A percentile compares a stretch with the other conserved stretches of the same genome.
Evolutionary conservation across 352 stramenopile species (phyloP).

Genomic region (Chrysophaeum taylorii): DNA sequence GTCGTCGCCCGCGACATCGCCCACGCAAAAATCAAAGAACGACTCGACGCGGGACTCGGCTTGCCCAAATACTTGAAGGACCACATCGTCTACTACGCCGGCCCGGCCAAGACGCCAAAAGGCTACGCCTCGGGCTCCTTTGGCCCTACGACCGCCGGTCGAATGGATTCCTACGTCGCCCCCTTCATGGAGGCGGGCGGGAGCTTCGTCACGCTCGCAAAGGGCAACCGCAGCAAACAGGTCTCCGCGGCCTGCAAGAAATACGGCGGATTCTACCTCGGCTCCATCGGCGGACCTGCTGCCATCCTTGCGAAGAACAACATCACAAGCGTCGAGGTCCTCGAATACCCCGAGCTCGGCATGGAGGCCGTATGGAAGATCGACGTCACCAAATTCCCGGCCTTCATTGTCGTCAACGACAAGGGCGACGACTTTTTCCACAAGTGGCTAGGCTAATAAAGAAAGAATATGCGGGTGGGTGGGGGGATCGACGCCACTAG

Average conservation of each 20-base stretch:
- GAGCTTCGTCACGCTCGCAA: slow-evolving; percentile 70
- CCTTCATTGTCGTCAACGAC: slow-evolving; percentile 76
- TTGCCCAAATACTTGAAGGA: slow-evolving; percentile 75
- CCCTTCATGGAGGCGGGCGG: slow-evolving; percentile 67
- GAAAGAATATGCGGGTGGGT: too few relatives aligned
- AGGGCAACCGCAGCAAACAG: slow-evolving; percentile 66
- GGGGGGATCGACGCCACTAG: too few relatives aligned
- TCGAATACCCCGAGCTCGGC: slow-evolving; percentile 74
- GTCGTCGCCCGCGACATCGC: slow-evolving; percentile 76
- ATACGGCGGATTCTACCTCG: slow-evolving; percentile 74
- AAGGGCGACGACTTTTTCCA: slow-evolving; percentile 76
- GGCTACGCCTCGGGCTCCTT: slow-evolving; percentile 71
- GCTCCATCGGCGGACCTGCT: slow-evolving; percentile 68
- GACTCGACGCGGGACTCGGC: slow-evolving; percentile 61
- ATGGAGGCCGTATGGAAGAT: slow-evolving; percentile 85
- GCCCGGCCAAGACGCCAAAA: slow-evolving; percentile 71
- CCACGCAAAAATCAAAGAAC: slow-evolving; percentile 71
- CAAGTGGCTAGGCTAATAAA: slow-evolving; percentile 55
- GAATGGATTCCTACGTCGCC: slow-evolving; percentile 76
- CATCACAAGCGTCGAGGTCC: slow-evolving; percentile 73
- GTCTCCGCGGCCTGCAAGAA: slow-evolving; percentile 76
- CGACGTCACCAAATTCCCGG: slow-evolving; percentile 73
- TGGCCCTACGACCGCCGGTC: slow-evolving; percentile 67
- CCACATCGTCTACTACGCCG: slow-evolving; percentile 78
- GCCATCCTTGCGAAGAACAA: slow-evolving; percentile 73